Evolutionary conservation across 2,329 filamentous ascomycete species (phyloP).

Genomic region (Trichothecium sympodiale): DNA sequence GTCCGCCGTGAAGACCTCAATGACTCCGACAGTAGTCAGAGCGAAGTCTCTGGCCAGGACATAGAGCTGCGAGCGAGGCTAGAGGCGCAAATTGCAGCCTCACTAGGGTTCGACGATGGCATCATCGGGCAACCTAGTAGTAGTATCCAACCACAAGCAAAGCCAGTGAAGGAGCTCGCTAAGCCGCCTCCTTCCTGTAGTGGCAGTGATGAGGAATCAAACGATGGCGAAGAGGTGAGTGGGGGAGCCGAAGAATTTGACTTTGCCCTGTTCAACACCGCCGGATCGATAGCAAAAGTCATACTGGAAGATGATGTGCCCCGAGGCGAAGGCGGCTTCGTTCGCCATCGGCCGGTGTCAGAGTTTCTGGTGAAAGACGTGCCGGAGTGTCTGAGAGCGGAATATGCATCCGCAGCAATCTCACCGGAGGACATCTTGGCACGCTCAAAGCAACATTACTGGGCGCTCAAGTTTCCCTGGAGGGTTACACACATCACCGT

Average conservation of each 20-base stretch:
- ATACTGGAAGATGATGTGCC: conserved; percentile 32
- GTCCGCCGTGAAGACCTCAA: conserved; percentile 45
- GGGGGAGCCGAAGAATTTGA: conserved; percentile 32
- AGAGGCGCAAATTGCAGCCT: conserved; percentile 34
- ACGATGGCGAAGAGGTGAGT: conserved; percentile 12
- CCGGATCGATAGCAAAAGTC: conserved; percentile 34
- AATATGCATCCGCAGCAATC: conserved; percentile 37
- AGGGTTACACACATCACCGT: conserved; percentile 33
- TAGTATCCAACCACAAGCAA: conserved; percentile 3
- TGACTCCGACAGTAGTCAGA: conserved; percentile 18
- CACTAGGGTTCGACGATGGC: conserved; percentile 26
- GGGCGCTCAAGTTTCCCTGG: conserved; percentile 53
- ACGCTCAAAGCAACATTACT: conserved; percentile 31
- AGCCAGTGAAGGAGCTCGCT: conserved; percentile 3
- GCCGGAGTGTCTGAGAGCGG: conserved; percentile 20
- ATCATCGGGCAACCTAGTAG: conserved; percentile 3
- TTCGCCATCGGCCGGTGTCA: conserved; percentile 27
- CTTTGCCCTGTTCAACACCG: conserved; percentile 46
- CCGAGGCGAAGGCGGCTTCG: conserved; percentile 23
- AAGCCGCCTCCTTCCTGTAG: too few species aligned
- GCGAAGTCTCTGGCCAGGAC: conserved; percentile 18
- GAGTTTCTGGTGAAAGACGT: conserved; percentile 36
- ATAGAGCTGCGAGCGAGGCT: conserved; percentile 30
- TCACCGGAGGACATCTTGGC: conserved; percentile 38
- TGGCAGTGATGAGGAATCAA: background rate